phyloP scores from a whole-genome alignment of 129 eudicot species.

The Oenanthe sinensis region DNA sequence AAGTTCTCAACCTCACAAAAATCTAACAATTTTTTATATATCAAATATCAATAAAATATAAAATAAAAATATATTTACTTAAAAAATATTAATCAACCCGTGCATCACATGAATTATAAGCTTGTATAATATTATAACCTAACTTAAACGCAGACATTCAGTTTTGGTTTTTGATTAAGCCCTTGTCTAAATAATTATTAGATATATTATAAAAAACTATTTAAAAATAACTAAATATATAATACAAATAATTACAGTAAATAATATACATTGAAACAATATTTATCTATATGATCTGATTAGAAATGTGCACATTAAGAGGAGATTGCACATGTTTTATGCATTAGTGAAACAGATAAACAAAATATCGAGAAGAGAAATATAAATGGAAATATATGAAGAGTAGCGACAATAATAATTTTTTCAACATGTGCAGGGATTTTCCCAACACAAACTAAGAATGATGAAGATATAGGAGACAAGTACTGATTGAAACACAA shows the following conservation, averaged over 20 bases:
- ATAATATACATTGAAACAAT: background rate
- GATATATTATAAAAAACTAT: too few species aligned
- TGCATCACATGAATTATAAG: too few species aligned
- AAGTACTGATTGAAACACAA: conserved; percentile 10
- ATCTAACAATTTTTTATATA: too few species aligned
- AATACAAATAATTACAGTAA: too few species aligned
- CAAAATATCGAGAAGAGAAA: background rate
- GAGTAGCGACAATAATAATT: background rate
- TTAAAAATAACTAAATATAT: too few species aligned
- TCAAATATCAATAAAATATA: too few species aligned
- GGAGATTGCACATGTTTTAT: background rate
- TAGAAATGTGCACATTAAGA: background rate
- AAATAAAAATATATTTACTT: too few species aligned
- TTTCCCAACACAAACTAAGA: background rate
- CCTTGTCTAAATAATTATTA: too few species aligned
- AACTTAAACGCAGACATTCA: background rate
- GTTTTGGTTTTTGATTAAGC: background rate
- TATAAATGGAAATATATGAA: background rate
- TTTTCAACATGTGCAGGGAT: background rate
- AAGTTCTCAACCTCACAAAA: too few species aligned
- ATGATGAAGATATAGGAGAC: background rate
- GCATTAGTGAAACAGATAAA: background rate
- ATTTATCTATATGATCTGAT: background rate
- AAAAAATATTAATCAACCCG: too few species aligned
- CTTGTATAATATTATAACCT: background rate